Evolutionary conservation across 2,329 filamentous ascomycete genomes (phyloP).

Genomic region (Zalaria obscura): DNA sequence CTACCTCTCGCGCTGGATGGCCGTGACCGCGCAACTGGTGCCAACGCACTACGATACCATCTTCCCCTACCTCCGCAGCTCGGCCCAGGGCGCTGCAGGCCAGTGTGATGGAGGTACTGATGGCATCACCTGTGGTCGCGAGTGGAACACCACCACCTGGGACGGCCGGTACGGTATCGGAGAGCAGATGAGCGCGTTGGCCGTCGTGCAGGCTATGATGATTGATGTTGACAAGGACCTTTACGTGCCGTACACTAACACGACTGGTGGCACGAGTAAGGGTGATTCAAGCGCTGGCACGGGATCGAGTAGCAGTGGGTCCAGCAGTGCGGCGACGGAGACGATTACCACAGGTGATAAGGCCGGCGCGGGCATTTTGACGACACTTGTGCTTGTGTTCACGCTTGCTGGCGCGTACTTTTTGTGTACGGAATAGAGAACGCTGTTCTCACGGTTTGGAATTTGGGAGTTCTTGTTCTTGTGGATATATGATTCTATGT

Average conservation of each 20-base stretch:
- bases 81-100: slow-evolving; percentile 37
- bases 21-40: slow-evolving; percentile 39
- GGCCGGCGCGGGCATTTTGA: slow-evolving; percentile 53
- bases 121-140: slow-evolving; percentile 25
- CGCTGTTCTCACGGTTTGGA: too few species aligned
- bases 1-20: slow-evolving; percentile 29
- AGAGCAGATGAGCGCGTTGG: slow-evolving; percentile 40
- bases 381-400: slow-evolving; percentile 39
- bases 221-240: slow-evolving; percentile 19
- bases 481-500: too few species aligned
- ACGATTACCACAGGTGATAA: slow-evolving; percentile 44
- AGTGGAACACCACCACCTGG: slow-evolving; percentile 24
- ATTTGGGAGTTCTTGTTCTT: too few species aligned
- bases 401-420: slow-evolving; percentile 33
- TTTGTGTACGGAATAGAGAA: too few species aligned
- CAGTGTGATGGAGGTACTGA: slow-evolving; percentile 35
- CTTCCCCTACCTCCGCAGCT: slow-evolving; percentile 34
- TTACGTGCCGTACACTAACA: slow-evolving; percentile 26
- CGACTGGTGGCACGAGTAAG: slow-evolving; percentile 34
- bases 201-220: slow-evolving; percentile 29
- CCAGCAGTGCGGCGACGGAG: background rate
- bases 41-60: slow-evolving; percentile 36
- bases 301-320: slow-evolving; percentile 13
- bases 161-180: slow-evolving; percentile 36
- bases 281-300: slow-evolving; percentile 30